Evolutionary conservation across 768 basidiomycete genomes (phyloP), one percentile per base, ranked within the genome.

Genomic region (Lyophyllum atratum): DNA sequence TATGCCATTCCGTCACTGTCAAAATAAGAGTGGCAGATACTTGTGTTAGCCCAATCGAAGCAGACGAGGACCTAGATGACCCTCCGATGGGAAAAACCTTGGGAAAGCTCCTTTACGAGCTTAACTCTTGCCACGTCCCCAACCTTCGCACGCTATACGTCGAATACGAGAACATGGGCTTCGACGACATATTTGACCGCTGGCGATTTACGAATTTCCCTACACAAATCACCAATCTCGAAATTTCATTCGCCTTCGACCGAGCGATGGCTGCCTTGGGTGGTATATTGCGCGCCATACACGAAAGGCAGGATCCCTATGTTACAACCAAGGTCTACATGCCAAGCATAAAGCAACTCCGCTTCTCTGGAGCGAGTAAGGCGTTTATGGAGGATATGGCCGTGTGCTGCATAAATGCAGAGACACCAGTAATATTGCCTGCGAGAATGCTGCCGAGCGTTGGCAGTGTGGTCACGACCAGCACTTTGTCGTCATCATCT

Each of bases 121-220:
- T 69, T 6, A 59, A 55, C 39, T 56, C 57, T 17, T 56, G 59
- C n/a, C 49, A 56, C 17, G 54, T 49, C 33, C 64, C 66, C 44
- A 61, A 63, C 51, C 60, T 67, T 21, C 64, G 59, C n/a, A 66
- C 64, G 7, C 46, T 70, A 31, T 57, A 52, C 24, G 50, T 68
- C 22, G 49, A 59, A 22, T 68, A 65, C 49, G 56, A 61, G 24
- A 62, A 63, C 39, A 55, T 66, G 28, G 60, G 54, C 11, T 49
- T 63, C 37, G 55, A 64, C 48, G 64, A 67, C 29, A 58, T 70
- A 21, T 66, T 67, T 49, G 55, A 61, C 25, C 53, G 45, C 52
- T 63, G 48, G 31, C 60, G 66, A 33, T 63, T 67, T 24, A 59
- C 58, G 19, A 49, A 64, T 37, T 62, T 68, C 19, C 69, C 69